Evolutionary conservation across 2,329 filamentous ascomycete genomes (phyloP), one percentile per base, ranked within the genome.

Genomic region (Podosphaera aphanis): DNA sequence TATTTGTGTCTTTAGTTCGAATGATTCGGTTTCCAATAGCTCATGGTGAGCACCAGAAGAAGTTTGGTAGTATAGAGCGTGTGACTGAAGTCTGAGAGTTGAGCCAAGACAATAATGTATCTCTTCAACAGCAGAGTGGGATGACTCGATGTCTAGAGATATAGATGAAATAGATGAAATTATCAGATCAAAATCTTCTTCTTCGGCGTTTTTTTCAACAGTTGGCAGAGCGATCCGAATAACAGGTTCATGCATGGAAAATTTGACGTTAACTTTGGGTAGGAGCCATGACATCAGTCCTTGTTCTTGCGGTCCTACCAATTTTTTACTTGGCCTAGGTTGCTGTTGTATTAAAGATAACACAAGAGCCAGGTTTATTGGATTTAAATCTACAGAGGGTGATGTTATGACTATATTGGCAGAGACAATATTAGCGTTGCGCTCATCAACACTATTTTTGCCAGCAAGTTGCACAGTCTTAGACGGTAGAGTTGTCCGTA

Each of bases 371-470:
- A 98, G 66, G 63, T 95, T 88, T 51, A 83, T 83, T 2, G 90
- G 88, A 58, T 93, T 83, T 29, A 98, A 68, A 60, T 98, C 90
- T 44, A 95, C 68, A 0, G 90, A 94, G 0, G 90, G 90, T 4
- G 90, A 98, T 0, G 90, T 98, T 49, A 95, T 77, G 41, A 98
- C 88, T 5, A 93, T 76, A 60, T 98, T 98, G 36, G 88, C 86
- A 59, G 44, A 52, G 21, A 52, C 43, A 35, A 98, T 90, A 58
- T 98, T 98, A 43, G 84, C 82, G 56, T 98, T 98, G 50, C 83
- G 77, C 61, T 95, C 85, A 52, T 81, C 79, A 10, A 72, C 68
- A 33, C 74, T 78, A 52, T 79, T 79, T 29, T 79, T 72, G 48
- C 77, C 71, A 1, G 77, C 73, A 46, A 86, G 72, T 58, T 88